A percentile compares a stretch with the other conserved stretches of the same genome.
Conservation (phyloP, 2,329 filamentous ascomycete species). For the Penicillium hesseltinei region DNA sequence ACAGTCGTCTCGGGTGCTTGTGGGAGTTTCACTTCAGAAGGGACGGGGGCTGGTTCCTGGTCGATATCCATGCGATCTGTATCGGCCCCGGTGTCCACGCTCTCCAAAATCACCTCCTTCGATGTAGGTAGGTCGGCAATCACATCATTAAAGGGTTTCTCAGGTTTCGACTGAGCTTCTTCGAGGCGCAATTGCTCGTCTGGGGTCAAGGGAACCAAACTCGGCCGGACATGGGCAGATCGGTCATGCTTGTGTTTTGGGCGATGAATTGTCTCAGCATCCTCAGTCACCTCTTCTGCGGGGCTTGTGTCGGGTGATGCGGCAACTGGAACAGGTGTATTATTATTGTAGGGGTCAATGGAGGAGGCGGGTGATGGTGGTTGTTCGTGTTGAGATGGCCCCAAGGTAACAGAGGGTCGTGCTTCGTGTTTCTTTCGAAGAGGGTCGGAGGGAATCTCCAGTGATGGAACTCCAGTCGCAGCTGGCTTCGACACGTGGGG, state of each 20-base stretch:
- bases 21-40: conserved; percentile 14
- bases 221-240: conserved; percentile 25
- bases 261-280: conserved; percentile 47
- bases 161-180: conserved; percentile 49
- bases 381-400: conserved; percentile 33
- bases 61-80: conserved; percentile 22
- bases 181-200: conserved; percentile 59
- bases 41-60: conserved; percentile 11
- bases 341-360: conserved; percentile 65
- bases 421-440: conserved; percentile 29
- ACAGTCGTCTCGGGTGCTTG: conserved; percentile 11
- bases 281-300: conserved; percentile 55
- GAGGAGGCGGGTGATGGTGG: conserved; percentile 61
- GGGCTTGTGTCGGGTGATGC: conserved; percentile 72
- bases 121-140: conserved; percentile 14
- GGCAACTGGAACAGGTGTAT: conserved; percentile 67
- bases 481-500: conserved; percentile 21
- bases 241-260: conserved; percentile 26
- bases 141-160: conserved; percentile 22
- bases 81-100: conserved; percentile 13
- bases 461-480: conserved; percentile 14
- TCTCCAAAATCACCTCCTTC: conserved; percentile 31
- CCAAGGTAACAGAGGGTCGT: conserved; percentile 30
- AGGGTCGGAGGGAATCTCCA: conserved; percentile 18
- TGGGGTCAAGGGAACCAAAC: conserved; percentile 49